Base-by-base conservation (phyloP, 2,329 filamentous ascomycete species). In the Paraconiothyrium sp. region DNA sequence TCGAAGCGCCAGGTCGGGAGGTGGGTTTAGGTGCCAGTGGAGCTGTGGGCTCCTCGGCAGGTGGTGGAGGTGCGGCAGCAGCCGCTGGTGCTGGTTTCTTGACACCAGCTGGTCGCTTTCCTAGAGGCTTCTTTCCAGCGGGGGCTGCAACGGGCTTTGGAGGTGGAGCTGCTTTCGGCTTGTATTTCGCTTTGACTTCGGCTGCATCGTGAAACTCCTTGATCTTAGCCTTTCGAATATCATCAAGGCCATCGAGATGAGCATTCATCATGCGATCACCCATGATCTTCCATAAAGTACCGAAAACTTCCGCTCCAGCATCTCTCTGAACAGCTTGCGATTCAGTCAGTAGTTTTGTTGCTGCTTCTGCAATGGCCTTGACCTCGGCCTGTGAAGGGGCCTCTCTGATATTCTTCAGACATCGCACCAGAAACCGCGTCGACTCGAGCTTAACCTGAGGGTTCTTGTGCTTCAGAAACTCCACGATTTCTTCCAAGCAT, bases 201-300 rank as follows among this genome's bases (percentile, higher is more conserved):
- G 92, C 92, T 5, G 86, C 85, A 58, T 94, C 92, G 62, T 89
- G 92, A 77, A 89, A 98, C 77, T 99, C 95, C 81, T 96, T 97
- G 77, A 98, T 92, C 79, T 97, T 99, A 64, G 85, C 91, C 82
- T 97, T 98, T 63, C 94, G 88, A 68, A 98, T 98, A 27, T 99
- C 95, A 75, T 99, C 95, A 2, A 99, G 84, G 3, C 93, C 93
- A 66, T 94, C 94, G 16, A 99, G 82, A 76, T 97, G 92, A 9
- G 92, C 91, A 47, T 91, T 93, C 95, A 99, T 99, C 56, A 92
- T 92, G 60, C 95, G 89, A 79, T 99, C 96, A 46, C 95, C 94
- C 82, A 98, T 92, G 58, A 99, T 98, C 82, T 98, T 99, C 95
- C 97, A 98, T 54, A 99, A 80, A 0, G 94, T 97, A 66, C 96